These are phyloP conservation scores for Pseudocercospora macadamiae DNA, from an alignment of 2,329 filamentous ascomycete genomes.

Conservation along the genomic window DNA sequence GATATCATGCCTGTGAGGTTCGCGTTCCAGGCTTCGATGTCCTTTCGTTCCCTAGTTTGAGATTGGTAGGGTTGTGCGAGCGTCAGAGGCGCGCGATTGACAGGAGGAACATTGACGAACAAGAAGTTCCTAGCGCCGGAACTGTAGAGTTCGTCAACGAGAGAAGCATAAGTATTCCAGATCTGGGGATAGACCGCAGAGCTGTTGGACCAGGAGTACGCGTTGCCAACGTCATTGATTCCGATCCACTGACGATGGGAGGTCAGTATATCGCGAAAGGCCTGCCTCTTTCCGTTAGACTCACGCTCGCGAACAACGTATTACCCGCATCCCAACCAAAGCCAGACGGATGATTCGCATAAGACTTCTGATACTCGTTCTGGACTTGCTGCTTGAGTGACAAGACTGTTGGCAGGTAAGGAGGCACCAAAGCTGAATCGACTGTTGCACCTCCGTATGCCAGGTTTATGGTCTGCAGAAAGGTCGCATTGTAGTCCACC, in stretches of 20 bases:
- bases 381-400: constrained; percentile 57
- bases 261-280: neutral
- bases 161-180: constrained; percentile 41
- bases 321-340: constrained; percentile 48
- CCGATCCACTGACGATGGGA: constrained; percentile 46
- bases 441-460: constrained; percentile 53
- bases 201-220: constrained; percentile 47
- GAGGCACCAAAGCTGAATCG: constrained; percentile 53
- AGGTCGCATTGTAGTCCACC: constrained; percentile 48
- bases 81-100: constrained; percentile 46
- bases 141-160: constrained; percentile 45
- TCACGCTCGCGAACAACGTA: constrained; percentile 37
- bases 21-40: constrained; percentile 55
- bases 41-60: constrained; percentile 42
- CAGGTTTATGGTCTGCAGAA: constrained; percentile 55
- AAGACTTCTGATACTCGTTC: constrained; percentile 47
- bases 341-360: constrained; percentile 21
- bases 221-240: constrained; percentile 60
- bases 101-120: constrained; percentile 51
- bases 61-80: constrained; percentile 10
- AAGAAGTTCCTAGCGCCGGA: constrained; percentile 55
- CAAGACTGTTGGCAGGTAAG: constrained; percentile 53
- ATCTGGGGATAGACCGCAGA: constrained; percentile 39
- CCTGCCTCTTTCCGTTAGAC: neutral
- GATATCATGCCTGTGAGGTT: constrained; percentile 48